These are phyloP conservation scores for Pythium aphanidermatum DNA, from an alignment of 352 stramenopile genomes.

Conservation along the genomic window DNA sequence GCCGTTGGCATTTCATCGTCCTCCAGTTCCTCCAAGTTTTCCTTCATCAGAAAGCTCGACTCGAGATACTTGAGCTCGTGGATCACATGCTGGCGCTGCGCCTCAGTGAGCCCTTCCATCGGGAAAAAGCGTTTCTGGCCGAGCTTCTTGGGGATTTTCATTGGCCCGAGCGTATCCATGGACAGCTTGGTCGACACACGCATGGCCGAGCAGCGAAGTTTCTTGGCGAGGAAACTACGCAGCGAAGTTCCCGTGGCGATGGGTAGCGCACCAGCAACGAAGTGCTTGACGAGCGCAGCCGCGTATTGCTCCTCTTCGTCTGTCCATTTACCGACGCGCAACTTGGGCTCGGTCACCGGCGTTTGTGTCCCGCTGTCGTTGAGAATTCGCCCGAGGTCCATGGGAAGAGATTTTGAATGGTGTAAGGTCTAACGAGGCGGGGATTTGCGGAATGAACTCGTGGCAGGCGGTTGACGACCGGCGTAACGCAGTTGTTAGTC, in stretches of 20 bases:
- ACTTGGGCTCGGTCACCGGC: neutral
- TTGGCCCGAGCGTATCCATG: slow-evolving; percentile 8
- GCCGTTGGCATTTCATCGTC: no score
- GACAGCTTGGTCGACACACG: slow-evolving; percentile 23
- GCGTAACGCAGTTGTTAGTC: no score
- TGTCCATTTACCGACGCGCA: slow-evolving; percentile 23
- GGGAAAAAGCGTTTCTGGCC: slow-evolving; percentile 23
- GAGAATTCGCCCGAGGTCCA: slow-evolving; percentile 13
- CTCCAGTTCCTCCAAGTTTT: neutral
- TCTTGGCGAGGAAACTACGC: slow-evolving; percentile 18
- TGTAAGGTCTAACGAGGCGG: no score
- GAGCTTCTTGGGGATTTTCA: slow-evolving; percentile 17
- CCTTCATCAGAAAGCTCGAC: neutral
- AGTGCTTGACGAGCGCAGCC: slow-evolving; percentile 13
- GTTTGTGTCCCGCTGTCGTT: slow-evolving; percentile 1
- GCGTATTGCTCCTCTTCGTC: slow-evolving; percentile 22
- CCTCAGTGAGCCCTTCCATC: neutral
- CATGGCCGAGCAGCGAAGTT: slow-evolving; percentile 20
- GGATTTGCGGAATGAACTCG: no score
- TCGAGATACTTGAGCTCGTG: slow-evolving; percentile 6
- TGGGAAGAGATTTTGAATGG: no score
- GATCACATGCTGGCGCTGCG: neutral
- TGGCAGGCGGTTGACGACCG: no score
- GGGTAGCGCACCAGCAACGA: slow-evolving; percentile 12
- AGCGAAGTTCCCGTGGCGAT: slow-evolving; percentile 17